Base-by-base conservation (phyloP, 805 yeast species). In the Metschnikowia vanudenii region DNA sequence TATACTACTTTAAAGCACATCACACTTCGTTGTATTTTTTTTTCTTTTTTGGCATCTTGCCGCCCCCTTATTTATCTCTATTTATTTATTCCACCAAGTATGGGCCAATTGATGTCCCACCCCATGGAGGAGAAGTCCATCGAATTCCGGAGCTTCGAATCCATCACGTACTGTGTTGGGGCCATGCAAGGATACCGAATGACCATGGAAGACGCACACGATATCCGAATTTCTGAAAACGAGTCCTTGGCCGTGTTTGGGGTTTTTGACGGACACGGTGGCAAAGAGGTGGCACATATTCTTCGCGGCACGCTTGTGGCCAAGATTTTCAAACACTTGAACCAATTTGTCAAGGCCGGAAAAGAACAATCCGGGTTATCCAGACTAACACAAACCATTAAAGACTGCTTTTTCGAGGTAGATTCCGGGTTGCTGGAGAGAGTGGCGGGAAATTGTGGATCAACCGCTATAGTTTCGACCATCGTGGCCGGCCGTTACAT, bases 231-330 rank as follows among this genome's bases (percentile, higher is more conserved):
- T 38, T 75, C 71, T 47, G 75, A 72, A 41, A 71, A 69, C 49
- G 72, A 68, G 28, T 38, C 65, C 11, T 52, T 68, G 24, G 68
- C 78, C 11, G 73, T 85, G 2, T 84, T 82, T 61, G 89, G 85
- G 0, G 85, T 86, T 1, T 86, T 84, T 63, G 95, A 86, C 63
- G 95, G 95, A 2, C 95, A 86, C 62, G 95, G 95, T 2, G 91
- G 92, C 13, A 71, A 76, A 5, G 75, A 76, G 20, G 75, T 85
- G 18, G 81, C 91, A 1, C 73, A 72, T 30, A 78, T 68, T 51
- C 63, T 85, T 4, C 72, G 81, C 35, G 69, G 69, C 18, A 59
- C 60, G 18, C 64, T 81, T 19, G 74, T 75, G 4, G 55, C 55
- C 18, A 45, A 56, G 28, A 63, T 76, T n/a, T 69, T 72, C 53